Evolutionary conservation across 177 flowering plant species (phyloP), one percentile per base, ranked within the genome.

Genomic region (Tripterygium wilfordii): DNA sequence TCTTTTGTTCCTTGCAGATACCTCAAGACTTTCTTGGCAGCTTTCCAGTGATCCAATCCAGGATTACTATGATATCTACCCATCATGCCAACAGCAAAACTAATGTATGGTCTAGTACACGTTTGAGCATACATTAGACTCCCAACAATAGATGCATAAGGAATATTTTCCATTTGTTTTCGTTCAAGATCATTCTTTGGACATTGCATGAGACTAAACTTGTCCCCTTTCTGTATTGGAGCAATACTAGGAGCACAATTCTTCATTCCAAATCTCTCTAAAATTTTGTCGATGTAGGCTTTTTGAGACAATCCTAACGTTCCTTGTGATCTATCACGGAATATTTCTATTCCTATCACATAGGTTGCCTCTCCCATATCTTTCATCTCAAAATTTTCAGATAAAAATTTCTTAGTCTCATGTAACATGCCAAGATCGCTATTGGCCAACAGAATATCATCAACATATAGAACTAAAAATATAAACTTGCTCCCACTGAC

Each of bases 311-410:
- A 30, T 22, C 30, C 39, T 25, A 26, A 15, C 20, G 27, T 2
- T n/a, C 47, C 19, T n/a, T 27, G 0, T 15, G 31, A 2, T n/a
- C 31, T 43, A 43, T 43, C 32, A 3, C 13, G 8, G 0, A 15
- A 26, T 25, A 43, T 43, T 43, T 16, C 1, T 1, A 30, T 45
- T 28, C 36, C 5, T 8, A 29, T 29, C 24, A 45, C 24, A 45
- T 28, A 53, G n/a, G 22, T 42, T 14, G 32, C 36, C 9, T 53
- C 57, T 15, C 47, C 1, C 14, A 7, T 29, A 29, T 54, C 20
- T 37, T 54, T 54, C 22, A 54, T 54, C 21, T 45, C 36, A 45
- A 54, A 46, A 10, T 46, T 56, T 20, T 40, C 23, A 20, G 28
- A 39, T 16, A 32, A 27, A 56, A 48, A 40, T 18, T 40, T 17